Conservation (phyloP, 2,329 filamentous ascomycete species). For the Epichloe elymi region DNA sequence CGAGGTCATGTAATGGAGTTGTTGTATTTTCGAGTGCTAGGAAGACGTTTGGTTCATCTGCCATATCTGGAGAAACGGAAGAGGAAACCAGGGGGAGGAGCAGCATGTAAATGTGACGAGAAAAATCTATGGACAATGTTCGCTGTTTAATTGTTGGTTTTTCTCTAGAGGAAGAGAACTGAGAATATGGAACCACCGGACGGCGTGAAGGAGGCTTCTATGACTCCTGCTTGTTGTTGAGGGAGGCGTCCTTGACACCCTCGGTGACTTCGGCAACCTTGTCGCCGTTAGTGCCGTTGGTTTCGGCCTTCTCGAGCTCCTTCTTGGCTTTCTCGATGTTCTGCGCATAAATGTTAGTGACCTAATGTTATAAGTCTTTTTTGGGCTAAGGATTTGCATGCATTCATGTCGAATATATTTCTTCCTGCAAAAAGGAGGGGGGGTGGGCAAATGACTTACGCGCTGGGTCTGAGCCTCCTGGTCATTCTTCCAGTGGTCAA, state of each 20-base stretch:
- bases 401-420: too few relatives aligned
- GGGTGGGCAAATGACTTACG: constrained; percentile 40
- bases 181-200: not conserved
- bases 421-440: too few relatives aligned
- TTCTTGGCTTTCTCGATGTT: constrained; percentile 96
- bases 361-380: not conserved
- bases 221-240: constrained; percentile 40
- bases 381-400: not conserved
- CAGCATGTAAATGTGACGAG: too few relatives aligned
- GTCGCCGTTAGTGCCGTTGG: constrained; percentile 31
- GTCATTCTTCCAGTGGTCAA: constrained; percentile 81
- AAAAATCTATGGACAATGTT: too few relatives aligned
- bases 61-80: too few relatives aligned
- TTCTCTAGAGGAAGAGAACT: not conserved
- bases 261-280: constrained; percentile 41
- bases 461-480: constrained; percentile 82
- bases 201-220: constrained; percentile 10
- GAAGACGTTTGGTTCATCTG: too few relatives aligned
- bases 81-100: too few relatives aligned
- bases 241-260: constrained; percentile 36
- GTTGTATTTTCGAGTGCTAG: too few relatives aligned
- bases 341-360: constrained; percentile 31
- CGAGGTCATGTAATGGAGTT: too few relatives aligned
- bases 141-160: not conserved
- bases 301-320: constrained; percentile 62